phyloP scores from a whole-genome alignment of 257 asterid species.

The Lantana camara region DNA sequence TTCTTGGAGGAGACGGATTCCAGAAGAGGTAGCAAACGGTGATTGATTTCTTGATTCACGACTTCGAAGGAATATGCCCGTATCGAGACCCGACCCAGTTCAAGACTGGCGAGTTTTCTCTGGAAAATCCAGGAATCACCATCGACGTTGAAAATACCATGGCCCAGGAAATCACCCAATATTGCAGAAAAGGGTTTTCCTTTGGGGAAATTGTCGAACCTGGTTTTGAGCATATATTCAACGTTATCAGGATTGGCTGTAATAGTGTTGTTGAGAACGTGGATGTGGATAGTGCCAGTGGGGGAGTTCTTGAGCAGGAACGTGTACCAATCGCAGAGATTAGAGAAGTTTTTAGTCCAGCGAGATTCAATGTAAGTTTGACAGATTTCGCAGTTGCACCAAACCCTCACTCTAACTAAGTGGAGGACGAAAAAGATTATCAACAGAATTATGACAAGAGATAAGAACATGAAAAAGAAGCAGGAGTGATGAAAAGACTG shows the following conservation, averaged over 20 bases:
- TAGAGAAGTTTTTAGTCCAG: slow-evolving; percentile 49
- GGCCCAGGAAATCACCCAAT: slow-evolving; percentile 69
- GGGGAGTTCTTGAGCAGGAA: slow-evolving; percentile 61
- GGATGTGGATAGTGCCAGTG: slow-evolving; percentile 58
- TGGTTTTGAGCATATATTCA: slow-evolving; percentile 67
- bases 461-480: background rate
- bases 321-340: slow-evolving; percentile 82
- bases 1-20: background rate
- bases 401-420: slow-evolving; percentile 25
- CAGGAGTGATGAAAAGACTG: slow-evolving; percentile 19
- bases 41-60: slow-evolving; percentile 38
- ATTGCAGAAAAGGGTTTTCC: slow-evolving; percentile 64
- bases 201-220: slow-evolving; percentile 62
- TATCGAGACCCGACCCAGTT: slow-evolving; percentile 43
- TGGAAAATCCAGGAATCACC: slow-evolving; percentile 63
- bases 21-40: slow-evolving; percentile 36
- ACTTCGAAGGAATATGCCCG: slow-evolving; percentile 37
- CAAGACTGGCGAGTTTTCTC: slow-evolving; percentile 57
- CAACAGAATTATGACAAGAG: slow-evolving; percentile 4
- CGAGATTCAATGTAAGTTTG: slow-evolving; percentile 42
- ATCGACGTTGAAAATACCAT: slow-evolving; percentile 76
- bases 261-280: slow-evolving; percentile 64
- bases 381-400: slow-evolving; percentile 69
- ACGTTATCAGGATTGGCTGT: slow-evolving; percentile 68
- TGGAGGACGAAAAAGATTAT: slow-evolving; percentile 26